phyloP scores from a whole-genome alignment of 768 basidiomycete genomes.

The Hydnum rufescens region DNA sequence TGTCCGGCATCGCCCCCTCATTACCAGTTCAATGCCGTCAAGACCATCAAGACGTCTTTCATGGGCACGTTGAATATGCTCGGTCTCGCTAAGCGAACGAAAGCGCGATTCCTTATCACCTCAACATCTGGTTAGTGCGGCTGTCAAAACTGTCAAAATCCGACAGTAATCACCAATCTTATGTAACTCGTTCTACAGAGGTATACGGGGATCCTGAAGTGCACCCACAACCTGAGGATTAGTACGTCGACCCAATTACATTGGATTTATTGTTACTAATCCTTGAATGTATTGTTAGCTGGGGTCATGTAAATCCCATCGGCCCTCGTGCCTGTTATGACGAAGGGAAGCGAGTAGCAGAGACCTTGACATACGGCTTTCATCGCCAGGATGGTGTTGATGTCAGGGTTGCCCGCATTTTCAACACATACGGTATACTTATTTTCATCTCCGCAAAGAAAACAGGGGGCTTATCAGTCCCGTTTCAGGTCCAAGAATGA shows the following conservation, averaged over 20 bases:
- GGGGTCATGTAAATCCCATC: constrained; percentile 97
- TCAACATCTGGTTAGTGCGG: constrained; percentile 66
- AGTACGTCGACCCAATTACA: constrained; percentile 31
- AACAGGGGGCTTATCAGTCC: constrained; percentile 3
- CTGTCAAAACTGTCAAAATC: not conserved
- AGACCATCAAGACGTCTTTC: constrained; percentile 97
- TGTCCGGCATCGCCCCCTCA: constrained; percentile 95
- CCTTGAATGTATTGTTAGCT: constrained; percentile 28
- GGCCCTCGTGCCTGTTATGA: constrained; percentile 99
- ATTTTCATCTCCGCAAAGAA: constrained; percentile 1
- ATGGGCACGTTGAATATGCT: constrained; percentile 98
- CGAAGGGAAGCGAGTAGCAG: constrained; percentile 97
- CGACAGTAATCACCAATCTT: not conserved
- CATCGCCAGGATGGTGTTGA: constrained; percentile 88
- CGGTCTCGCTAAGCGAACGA: constrained; percentile 89
- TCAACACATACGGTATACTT: constrained; percentile 81
- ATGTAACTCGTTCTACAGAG: constrained; percentile 28
- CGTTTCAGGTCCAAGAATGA: constrained; percentile 30
- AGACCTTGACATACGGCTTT: constrained; percentile 93
- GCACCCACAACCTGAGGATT: constrained; percentile 90
- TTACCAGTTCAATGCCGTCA: constrained; percentile 95
- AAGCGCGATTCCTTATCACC: constrained; percentile 89
- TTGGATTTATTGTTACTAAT: not conserved
- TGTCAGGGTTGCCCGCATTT: constrained; percentile 92
- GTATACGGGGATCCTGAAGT: constrained; percentile 98